Percentiles rank a stretch among this genome's conserved stretches.
Evolutionary conservation across 2,329 filamentous ascomycete species (phyloP).

Genomic region (Aspergillus fumigatus): DNA sequence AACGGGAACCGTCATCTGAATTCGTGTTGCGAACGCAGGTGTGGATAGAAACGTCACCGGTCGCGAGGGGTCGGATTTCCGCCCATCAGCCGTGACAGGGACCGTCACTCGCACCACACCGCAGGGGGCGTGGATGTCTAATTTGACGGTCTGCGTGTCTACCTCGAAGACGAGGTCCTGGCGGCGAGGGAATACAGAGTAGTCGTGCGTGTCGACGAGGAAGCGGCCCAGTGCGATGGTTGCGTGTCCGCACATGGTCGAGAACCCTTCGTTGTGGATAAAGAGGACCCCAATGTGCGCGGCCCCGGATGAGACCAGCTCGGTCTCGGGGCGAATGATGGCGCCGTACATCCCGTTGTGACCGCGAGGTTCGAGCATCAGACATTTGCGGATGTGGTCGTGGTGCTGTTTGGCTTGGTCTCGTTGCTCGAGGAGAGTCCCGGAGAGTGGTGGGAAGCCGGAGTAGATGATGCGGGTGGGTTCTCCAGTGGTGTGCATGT

Average conservation of each 20-base stretch:
- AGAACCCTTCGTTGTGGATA: conserved; percentile 46
- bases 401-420: conserved; percentile 34
- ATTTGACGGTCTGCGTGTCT: conserved; percentile 15
- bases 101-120: conserved; percentile 41
- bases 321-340: conserved; percentile 41
- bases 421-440: conserved; percentile 41
- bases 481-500: conserved; percentile 49
- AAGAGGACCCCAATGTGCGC: conserved; percentile 49
- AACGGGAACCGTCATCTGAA: conserved; percentile 28
- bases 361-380: conserved; percentile 48
- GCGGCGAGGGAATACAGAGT: conserved; percentile 36
- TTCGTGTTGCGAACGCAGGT: conserved; percentile 38
- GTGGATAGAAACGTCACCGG: conserved; percentile 41
- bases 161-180: conserved; percentile 27
- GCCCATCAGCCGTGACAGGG: conserved; percentile 27
- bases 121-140: conserved; percentile 45
- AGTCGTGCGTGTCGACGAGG: conserved; percentile 40
- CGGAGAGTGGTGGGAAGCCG: conserved; percentile 37
- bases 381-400: conserved; percentile 38
- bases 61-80: conserved; percentile 34
- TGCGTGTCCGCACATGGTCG: conserved; percentile 51
- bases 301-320: conserved; percentile 34
- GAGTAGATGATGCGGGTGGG: conserved; percentile 45
- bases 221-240: conserved; percentile 48
- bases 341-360: conserved; percentile 52